Conservation (phyloP, 306 rosid species). For the Inga laurina region DNA sequence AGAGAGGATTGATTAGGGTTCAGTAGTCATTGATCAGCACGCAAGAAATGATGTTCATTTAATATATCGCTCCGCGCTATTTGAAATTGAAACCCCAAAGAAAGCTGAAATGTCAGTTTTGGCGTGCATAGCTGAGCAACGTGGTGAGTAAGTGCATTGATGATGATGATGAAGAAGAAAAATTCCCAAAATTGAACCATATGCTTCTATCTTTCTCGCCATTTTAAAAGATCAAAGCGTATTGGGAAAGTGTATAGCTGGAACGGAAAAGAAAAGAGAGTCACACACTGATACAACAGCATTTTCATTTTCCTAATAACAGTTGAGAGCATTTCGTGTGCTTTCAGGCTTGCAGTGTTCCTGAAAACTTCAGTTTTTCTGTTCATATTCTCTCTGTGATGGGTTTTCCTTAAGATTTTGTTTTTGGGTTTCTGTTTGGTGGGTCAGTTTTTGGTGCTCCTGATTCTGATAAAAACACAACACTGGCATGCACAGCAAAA, state of each 20-base stretch:
- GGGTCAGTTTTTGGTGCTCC: conserved; percentile 34
- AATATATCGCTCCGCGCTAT: conserved; percentile 35
- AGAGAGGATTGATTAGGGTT: conserved; percentile 30
- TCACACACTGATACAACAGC: not conserved
- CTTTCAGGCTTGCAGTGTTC: not conserved
- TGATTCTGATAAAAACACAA: conserved; percentile 17
- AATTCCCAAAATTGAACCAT: conserved; percentile 47
- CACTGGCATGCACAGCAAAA: conserved; percentile 34
- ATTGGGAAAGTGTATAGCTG: not conserved
- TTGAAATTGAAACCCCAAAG: conserved; percentile 25
- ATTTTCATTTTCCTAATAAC: conserved; percentile 31
- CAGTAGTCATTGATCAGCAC: conserved; percentile 36
- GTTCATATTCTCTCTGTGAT: conserved; percentile 31
- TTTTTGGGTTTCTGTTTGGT: conserved; percentile 34
- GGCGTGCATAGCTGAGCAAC: conserved; percentile 71
- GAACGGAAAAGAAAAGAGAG: not conserved
- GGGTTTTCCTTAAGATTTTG: conserved; percentile 18
- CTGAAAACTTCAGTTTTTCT: conserved; percentile 20
- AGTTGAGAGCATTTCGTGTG: conserved; percentile 39
- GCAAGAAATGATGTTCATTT: conserved; percentile 43
- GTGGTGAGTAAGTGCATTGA: conserved; percentile 29
- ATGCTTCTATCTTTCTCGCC: conserved; percentile 4
- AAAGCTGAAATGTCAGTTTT: conserved; percentile 72
- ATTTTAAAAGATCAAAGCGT: not conserved
- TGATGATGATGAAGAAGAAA: conserved; percentile 13